Base-by-base conservation (phyloP, 306 rosid genomes). In the Cucurbita ficifolia region DNA sequence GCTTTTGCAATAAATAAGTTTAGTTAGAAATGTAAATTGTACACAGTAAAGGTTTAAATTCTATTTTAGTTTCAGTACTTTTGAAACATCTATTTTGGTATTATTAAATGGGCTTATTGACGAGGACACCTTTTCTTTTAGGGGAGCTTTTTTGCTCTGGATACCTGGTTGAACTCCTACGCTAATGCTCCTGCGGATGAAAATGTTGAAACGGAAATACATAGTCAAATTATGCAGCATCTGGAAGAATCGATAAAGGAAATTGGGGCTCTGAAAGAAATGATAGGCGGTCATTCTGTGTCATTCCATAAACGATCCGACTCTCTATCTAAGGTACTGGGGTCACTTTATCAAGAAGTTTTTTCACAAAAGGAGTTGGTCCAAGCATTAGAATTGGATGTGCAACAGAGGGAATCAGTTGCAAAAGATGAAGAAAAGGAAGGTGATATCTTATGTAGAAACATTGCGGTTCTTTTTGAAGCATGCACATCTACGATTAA, bases 371-470 rank as follows among this genome's bases (percentile, higher is more conserved):
- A 82, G 71, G 95, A 86, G 79, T 85, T 72, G 7, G 77, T 78
- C 58, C 90, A 89, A 83, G 78, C 85, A 63, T 49, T 86, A 82
- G 83, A 82, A 88, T 79, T 83, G 72, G 85, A 87, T 77, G 76
- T 89, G 73, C 33, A 45, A 53, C 83, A 50, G 67, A 39, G 73
- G 21, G 82, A 83, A 40, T 71, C 76, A 9, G 63, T 74, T 33
- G 64, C 74, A 71, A 81, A 83, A 14, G 84, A 84, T 62, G 88
- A 74, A 74, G 95, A 88, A 75, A 79, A 68, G 71, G 87, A 87
- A 56, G 86, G 87, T 70, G 78, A 78, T 83, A 73, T 77, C 69
- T 78, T 91, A 76, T 88, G 77, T 53, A 88, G 73, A 80, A 85
- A 79, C 78, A 46, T 86, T 81, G 79, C 80, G 14, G 63, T 74